Evolutionary conservation across 768 basidiomycete genomes (phyloP), one percentile per base, ranked within the genome.

Genomic region (Panaeolus cyanescens): DNA sequence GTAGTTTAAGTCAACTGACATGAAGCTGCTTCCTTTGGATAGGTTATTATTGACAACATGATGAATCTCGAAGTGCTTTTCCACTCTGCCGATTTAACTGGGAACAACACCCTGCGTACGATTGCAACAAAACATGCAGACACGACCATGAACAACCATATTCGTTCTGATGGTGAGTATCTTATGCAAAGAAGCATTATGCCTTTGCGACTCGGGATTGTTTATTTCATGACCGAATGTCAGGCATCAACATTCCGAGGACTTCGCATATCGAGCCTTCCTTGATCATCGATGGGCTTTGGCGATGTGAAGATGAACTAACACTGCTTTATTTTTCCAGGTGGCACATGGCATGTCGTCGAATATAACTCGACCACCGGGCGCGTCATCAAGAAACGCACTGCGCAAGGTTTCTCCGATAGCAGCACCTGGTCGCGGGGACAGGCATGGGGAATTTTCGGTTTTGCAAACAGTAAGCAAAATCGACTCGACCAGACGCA

Each of bases 1-100:
- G 12, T 17, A 40, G 45, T 28, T 55, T 37, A 32, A 37, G 31
- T 25, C 5, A 28, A 37, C 42, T 20, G 32, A 22, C 15, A 58
- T 50, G 54, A 22, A 17, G 32, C n/a, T 32, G 56, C 61, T 58
- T 31, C 9, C 37, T 10, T 28, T 36, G 6, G 12, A 3, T 30
- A 75, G 84, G 88, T 90, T 55, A 89, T 91, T 70, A 89, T 90
- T 50, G 89, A 91, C 74, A 90, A 89, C 69, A 89, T 91, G 88
- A 89, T 91, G 87, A 91, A 87, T 65, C 80, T 91, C 19, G 87
- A 90, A 71, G 76, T 88, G 15, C 71, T 90, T n/a, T 86, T 86
- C 68, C 79, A 79, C 5, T 84, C 85, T 5, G 83, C 79, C 39
- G 73, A 73, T n/a, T 72, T 90, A 22, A 90, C 86, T 0, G 81